Evolutionary conservation across 345 rosid genomes (phyloP).

Genomic region (Microthlaspi erraticum): DNA sequence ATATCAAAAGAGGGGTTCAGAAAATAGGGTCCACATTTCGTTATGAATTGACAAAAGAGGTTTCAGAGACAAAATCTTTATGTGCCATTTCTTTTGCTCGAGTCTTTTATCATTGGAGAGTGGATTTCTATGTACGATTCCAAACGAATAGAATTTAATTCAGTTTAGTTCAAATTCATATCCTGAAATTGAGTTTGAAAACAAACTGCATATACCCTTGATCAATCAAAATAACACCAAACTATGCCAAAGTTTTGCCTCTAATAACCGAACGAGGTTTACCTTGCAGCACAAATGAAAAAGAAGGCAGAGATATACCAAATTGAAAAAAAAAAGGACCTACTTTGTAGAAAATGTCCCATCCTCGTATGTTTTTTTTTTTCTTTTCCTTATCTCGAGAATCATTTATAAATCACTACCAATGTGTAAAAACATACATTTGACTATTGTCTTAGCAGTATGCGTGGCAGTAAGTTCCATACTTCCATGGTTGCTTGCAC

Average conservation of each 20-base stretch:
- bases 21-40: constrained; percentile 24
- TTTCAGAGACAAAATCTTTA: constrained; percentile 21
- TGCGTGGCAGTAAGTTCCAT: background rate
- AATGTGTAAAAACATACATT: background rate
- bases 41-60: constrained; percentile 33
- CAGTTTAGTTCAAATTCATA: background rate
- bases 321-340: background rate
- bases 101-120: background rate
- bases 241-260: background rate
- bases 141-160: background rate
- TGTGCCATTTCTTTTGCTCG: constrained; percentile 23
- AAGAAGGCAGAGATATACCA: background rate
- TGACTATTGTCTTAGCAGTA: constrained; percentile 5
- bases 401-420: background rate
- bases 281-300: background rate
- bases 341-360: constrained; percentile 16
- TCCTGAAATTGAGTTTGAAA: background rate
- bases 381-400: background rate
- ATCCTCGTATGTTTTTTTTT: constrained; percentile 11
- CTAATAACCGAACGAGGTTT: background rate
- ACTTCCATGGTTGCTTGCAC: background rate
- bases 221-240: background rate
- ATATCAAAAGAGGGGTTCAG: constrained; percentile 39
- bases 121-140: background rate
- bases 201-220: background rate